phyloP scores from a whole-genome alignment of 2,329 filamentous ascomycete species.

The Raffaelea ambrosiae region DNA sequence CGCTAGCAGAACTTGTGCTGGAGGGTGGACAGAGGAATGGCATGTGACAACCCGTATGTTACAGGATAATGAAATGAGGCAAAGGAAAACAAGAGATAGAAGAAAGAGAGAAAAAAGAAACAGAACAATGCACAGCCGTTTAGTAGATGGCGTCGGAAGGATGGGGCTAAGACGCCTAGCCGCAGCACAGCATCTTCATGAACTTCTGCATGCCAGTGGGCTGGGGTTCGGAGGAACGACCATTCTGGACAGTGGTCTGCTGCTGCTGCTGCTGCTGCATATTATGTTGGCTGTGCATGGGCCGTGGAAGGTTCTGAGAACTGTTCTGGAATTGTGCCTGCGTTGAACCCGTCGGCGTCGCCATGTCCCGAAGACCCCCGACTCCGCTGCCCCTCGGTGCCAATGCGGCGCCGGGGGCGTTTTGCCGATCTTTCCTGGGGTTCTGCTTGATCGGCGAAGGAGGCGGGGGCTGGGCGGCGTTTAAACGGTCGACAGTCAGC shows the following conservation, averaged over 20 bases:
- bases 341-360: constrained; percentile 81
- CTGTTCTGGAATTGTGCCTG: constrained; percentile 97
- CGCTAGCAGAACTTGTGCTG: too few species aligned
- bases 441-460: constrained; percentile 77
- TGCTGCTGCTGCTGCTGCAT: constrained; percentile 9
- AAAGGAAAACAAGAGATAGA: not conserved
- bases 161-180: constrained; percentile 33
- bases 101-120: not conserved
- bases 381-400: constrained; percentile 69
- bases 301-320: constrained; percentile 71
- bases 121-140: not conserved
- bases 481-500: constrained; percentile 82
- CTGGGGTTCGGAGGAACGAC: constrained; percentile 58
- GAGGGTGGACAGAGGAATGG: not conserved
- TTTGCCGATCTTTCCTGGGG: constrained; percentile 67
- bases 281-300: constrained; percentile 49
- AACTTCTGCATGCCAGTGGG: constrained; percentile 83
- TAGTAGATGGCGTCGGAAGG: too few species aligned
- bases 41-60: not conserved
- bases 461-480: constrained; percentile 84
- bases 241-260: constrained; percentile 35
- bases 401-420: constrained; percentile 63
- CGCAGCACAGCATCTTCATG: constrained; percentile 88
- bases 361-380: constrained; percentile 65
- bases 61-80: not conserved